These are phyloP conservation scores for Mycena indigotica DNA, from an alignment of 768 basidiomycete genomes.

Conservation along the genomic window DNA sequence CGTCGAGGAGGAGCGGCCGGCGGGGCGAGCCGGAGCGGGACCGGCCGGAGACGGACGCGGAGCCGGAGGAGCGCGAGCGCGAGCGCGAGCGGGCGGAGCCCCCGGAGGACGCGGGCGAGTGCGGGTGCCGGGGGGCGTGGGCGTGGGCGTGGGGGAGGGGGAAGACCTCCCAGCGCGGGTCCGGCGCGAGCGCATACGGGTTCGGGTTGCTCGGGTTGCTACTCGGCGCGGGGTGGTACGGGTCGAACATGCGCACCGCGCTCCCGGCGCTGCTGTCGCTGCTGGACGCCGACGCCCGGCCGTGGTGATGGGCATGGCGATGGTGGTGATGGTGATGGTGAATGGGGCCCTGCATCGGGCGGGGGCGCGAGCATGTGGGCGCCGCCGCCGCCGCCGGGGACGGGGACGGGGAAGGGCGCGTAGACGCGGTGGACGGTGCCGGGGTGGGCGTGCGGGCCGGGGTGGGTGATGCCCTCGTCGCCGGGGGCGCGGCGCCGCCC, in stretches of 20 bases:
- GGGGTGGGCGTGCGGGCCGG: too few relatives aligned
- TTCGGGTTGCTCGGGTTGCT: not conserved
- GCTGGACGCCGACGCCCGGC: not conserved
- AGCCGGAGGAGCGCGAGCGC: not conserved
- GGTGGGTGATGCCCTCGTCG: conserved; percentile 28
- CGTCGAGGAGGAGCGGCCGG: not conserved
- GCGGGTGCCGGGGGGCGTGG: not conserved
- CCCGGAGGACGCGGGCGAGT: too few relatives aligned
- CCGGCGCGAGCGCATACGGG: not conserved
- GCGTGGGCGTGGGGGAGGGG: not conserved
- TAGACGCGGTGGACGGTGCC: conserved; percentile 30
- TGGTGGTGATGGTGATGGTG: not conserved
- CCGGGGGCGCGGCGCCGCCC: conserved; percentile 54
- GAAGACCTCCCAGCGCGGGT: not conserved
- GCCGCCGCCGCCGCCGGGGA: not conserved
- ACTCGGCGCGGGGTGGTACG: not conserved
- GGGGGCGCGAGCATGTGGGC: too few relatives aligned
- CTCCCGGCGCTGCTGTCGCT: not conserved
- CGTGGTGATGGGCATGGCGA: not conserved
- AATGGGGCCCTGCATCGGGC: not conserved
- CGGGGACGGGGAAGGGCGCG: conserved; percentile 11
- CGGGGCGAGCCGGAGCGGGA: not conserved
- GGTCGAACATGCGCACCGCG: not conserved
- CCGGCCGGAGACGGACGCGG: not conserved
- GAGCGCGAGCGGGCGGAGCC: not conserved